Percentiles rank a stretch among this genome's conserved stretches.
Evolutionary conservation across 371 early-diverging fungal species (phyloP).

Genomic region (Syncephalastrum racemosum): DNA sequence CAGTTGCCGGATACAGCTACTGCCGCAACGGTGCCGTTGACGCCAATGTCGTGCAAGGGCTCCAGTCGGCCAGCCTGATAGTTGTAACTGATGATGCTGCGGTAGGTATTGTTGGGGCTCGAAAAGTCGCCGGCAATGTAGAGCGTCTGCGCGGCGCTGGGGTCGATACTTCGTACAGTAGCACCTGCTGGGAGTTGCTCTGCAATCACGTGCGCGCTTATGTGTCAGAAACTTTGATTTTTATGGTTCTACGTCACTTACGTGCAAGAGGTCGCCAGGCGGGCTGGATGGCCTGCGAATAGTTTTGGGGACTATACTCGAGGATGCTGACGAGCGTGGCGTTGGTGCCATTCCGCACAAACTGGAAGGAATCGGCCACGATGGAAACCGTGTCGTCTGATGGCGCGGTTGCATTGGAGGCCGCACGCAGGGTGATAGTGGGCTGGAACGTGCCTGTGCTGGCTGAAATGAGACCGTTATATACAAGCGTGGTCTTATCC

Average conservation of each 20-base stretch:
- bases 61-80: conserved; percentile 15
- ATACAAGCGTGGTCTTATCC: conserved; percentile 48
- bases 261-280: conserved; percentile 38
- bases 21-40: conserved; percentile 30
- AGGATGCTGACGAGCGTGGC: conserved; percentile 31
- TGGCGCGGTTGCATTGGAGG: conserved; percentile 23
- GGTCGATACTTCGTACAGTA: conserved; percentile 28
- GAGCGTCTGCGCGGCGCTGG: conserved; percentile 20
- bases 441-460: conserved; percentile 34
- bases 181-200: conserved; percentile 36
- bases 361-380: conserved; percentile 34
- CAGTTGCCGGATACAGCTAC: conserved; percentile 19
- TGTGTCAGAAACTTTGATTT: neutral
- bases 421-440: conserved; percentile 19
- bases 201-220: neutral
- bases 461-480: conserved; percentile 46
- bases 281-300: conserved; percentile 22
- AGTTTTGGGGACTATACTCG: conserved; percentile 36
- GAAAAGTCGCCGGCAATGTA: conserved; percentile 44
- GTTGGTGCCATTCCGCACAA: conserved; percentile 35
- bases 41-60: conserved; percentile 20
- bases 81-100: conserved; percentile 33
- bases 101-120: conserved; percentile 17
- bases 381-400: conserved; percentile 20
- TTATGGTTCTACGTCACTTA: conserved; percentile 2